Evolutionary conservation across 441 rosid species (phyloP).

Genomic region (Croton laevigatus): DNA sequence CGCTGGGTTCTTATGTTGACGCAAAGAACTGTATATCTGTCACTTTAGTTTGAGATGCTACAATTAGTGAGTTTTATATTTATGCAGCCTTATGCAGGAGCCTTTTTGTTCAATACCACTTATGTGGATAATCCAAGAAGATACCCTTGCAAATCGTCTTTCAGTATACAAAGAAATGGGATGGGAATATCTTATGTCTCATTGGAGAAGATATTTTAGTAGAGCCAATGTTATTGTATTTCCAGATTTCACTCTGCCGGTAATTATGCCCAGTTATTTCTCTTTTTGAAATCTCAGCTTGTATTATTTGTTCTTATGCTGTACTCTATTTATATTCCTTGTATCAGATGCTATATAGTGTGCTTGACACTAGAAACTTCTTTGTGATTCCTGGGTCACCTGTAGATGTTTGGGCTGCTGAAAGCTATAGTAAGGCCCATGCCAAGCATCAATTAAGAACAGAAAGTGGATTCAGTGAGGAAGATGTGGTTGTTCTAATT

Average conservation of each 20-base stretch:
- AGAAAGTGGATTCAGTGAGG: conserved; percentile 51
- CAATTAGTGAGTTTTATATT: conserved; percentile 58
- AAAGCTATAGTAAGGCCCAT: conserved; percentile 58
- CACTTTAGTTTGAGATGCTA: conserved; percentile 35
- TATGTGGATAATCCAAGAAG: conserved; percentile 93
- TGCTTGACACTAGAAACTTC: conserved; percentile 97
- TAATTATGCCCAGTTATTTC: conserved; percentile 29
- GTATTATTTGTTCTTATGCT: conserved; percentile 24
- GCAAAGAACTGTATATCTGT: conserved; percentile 10
- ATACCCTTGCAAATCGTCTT: conserved; percentile 73
- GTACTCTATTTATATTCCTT: conserved; percentile 34
- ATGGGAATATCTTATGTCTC: conserved; percentile 52
- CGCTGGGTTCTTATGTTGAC: neutral
- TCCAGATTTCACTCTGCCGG: conserved; percentile 84
- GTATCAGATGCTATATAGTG: conserved; percentile 87
- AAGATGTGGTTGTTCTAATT: conserved; percentile 76
- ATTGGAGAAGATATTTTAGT: conserved; percentile 72
- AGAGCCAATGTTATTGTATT: conserved; percentile 81
- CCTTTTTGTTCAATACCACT: conserved; percentile 88
- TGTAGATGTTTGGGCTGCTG: conserved; percentile 90
- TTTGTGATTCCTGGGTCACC: conserved; percentile 94
- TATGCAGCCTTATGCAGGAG: conserved; percentile 99
- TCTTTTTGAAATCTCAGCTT: conserved; percentile 7
- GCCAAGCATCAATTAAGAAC: conserved; percentile 60
- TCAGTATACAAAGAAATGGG: conserved; percentile 64